phyloP scores from a whole-genome alignment of 169 alveolate genomes.

The Cryptosporidium tyzzeri region DNA sequence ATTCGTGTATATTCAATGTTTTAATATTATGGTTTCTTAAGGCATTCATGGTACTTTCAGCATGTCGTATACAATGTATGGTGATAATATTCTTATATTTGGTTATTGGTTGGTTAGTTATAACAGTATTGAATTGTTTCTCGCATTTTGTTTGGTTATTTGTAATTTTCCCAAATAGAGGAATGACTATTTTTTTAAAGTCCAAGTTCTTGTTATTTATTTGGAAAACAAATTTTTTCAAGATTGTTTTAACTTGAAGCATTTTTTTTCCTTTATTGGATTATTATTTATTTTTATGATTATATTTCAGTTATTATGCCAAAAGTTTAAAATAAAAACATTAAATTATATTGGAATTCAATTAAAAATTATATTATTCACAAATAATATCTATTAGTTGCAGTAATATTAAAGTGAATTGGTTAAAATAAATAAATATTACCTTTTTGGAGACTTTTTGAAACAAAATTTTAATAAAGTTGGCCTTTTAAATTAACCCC shows the following conservation, averaged over 20 bases:
- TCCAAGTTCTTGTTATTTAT: neutral
- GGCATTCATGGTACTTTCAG: slow-evolving; percentile 53
- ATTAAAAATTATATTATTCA: neutral
- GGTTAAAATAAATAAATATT: neutral
- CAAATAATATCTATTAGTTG: neutral
- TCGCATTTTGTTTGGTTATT: neutral
- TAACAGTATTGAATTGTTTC: neutral
- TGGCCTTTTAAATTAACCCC: neutral
- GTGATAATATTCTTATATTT: slow-evolving; percentile 12
- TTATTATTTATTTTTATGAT: neutral
- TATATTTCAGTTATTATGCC: neutral
- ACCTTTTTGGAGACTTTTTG: neutral
- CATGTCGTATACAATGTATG: slow-evolving; percentile 38
- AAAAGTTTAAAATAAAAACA: neutral
- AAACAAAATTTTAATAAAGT: neutral
- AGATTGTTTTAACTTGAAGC: neutral
- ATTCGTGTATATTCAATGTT: slow-evolving; percentile 5
- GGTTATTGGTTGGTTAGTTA: neutral
- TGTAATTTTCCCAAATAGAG: neutral
- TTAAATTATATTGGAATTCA: neutral
- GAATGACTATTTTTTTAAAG: neutral
- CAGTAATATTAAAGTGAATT: no score
- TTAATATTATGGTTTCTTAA: slow-evolving; percentile 24
- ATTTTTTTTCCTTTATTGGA: neutral
- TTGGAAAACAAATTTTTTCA: neutral